phyloP scores from a whole-genome alignment of 768 basidiomycete species.

The Dacryopinax primogenitus region DNA sequence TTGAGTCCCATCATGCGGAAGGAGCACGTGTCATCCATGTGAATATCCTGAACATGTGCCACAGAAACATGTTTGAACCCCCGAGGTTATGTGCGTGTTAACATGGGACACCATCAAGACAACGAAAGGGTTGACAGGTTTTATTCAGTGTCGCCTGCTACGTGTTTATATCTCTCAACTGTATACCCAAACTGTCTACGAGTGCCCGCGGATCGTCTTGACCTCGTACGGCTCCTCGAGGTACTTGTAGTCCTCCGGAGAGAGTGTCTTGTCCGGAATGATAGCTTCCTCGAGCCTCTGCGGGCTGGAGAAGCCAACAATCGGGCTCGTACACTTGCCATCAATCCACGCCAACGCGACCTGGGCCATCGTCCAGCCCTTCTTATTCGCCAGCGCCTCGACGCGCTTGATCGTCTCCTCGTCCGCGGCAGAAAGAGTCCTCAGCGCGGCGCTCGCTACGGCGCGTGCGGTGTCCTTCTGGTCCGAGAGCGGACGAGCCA shows the following conservation, averaged over 20 bases:
- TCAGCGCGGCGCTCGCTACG: conserved; percentile 18
- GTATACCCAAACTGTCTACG: neutral
- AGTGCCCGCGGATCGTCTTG: conserved; percentile 14
- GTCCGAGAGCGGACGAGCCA: conserved; percentile 28
- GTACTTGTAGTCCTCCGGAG: conserved; percentile 24
- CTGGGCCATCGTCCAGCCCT: conserved; percentile 34
- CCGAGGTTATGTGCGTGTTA: too few species aligned
- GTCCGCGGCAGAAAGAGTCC: conserved; percentile 23
- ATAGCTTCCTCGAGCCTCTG: conserved; percentile 25
- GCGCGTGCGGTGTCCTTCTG: conserved; percentile 20
- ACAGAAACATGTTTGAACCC: too few species aligned
- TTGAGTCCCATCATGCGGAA: too few species aligned
- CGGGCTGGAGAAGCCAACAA: conserved; percentile 27
- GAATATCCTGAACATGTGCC: too few species aligned
- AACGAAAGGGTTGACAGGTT: neutral
- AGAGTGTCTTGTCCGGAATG: conserved; percentile 21
- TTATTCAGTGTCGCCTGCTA: neutral
- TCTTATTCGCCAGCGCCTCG: conserved; percentile 33
- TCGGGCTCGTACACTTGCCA: conserved; percentile 34
- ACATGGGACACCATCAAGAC: neutral
- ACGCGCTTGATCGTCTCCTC: conserved; percentile 31
- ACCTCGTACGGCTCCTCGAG: conserved; percentile 24
- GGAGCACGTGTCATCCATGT: too few species aligned
- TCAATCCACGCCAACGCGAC: conserved; percentile 35
- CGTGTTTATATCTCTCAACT: neutral